Evolutionary conservation across 2,329 filamentous ascomycete species (phyloP).

Genomic region (Dryadomyces quercus-mongolicae): DNA sequence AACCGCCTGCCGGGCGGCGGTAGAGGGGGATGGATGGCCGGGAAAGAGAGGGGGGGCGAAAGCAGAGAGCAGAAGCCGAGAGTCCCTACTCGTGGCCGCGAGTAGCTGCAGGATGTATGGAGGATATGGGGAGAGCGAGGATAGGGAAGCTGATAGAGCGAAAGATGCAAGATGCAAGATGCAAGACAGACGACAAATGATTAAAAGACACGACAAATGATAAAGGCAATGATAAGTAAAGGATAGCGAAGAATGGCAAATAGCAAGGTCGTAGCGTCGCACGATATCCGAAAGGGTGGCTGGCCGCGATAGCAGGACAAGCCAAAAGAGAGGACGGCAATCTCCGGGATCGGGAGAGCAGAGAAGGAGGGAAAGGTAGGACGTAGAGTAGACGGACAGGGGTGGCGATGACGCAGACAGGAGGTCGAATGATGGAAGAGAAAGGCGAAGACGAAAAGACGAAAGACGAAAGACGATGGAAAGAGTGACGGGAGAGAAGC

Average conservation of each 20-base stretch:
- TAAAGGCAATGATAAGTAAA: no score
- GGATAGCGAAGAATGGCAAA: background rate
- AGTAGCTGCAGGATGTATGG: no score
- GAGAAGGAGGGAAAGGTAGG: no score
- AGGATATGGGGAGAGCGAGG: no score
- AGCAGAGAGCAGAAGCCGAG: background rate
- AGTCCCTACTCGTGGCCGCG: background rate
- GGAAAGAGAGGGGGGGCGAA: background rate
- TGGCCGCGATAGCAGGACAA: background rate
- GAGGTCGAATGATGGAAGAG: background rate
- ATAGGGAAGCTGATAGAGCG: no score
- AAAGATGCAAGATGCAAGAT: no score
- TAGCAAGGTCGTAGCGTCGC: no score
- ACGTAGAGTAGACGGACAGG: background rate
- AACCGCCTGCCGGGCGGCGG: conserved; percentile 10
- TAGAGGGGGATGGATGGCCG: background rate
- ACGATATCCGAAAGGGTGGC: no score
- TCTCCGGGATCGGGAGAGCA: background rate
- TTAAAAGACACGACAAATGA: no score
- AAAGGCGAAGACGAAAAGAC: background rate
- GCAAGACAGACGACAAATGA: no score
- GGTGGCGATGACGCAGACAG: background rate
- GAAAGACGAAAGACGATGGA: background rate
- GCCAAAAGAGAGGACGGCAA: background rate
- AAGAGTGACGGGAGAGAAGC: background rate